Evolutionary conservation across 2,329 filamentous ascomycete species (phyloP).

Genomic region (Boeremia exigua): DNA sequence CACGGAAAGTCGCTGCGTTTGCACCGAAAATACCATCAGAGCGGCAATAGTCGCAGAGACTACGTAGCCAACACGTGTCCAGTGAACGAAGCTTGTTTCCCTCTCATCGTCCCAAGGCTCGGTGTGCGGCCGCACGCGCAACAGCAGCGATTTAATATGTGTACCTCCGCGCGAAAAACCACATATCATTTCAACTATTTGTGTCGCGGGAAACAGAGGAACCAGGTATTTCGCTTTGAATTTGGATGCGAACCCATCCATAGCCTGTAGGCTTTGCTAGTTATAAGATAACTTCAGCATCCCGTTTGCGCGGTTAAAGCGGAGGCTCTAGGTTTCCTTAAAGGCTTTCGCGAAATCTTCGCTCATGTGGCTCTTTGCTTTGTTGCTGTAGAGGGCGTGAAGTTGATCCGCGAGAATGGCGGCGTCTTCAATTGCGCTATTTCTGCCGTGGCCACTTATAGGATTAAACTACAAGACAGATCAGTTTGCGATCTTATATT

Average conservation of each 20-base stretch:
- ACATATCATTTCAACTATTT: neutral
- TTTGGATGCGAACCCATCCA: neutral
- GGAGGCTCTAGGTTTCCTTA: neutral
- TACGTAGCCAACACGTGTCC: neutral
- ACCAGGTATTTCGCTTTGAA: neutral
- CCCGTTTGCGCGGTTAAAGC: neutral
- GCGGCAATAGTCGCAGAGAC: neutral
- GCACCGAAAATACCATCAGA: neutral
- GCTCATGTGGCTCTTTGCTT: neutral
- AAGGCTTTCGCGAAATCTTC: neutral
- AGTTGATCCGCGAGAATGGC: constrained; percentile 46
- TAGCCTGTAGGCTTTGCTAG: neutral
- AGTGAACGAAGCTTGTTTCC: neutral
- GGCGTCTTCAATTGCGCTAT: constrained; percentile 51
- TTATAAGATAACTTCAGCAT: neutral
- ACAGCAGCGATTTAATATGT: neutral
- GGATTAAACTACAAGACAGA: constrained; percentile 10
- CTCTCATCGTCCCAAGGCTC: constrained; percentile 1
- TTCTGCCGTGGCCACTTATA: constrained; percentile 49
- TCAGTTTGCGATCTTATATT: neutral
- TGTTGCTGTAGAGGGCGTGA: neutral
- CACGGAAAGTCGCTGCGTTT: neutral
- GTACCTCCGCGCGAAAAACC: neutral
- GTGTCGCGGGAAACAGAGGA: neutral
- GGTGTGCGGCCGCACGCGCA: neutral